phyloP scores from a whole-genome alignment of 495 filamentous ascomycete genomes.

The Xylaria nigripes region DNA sequence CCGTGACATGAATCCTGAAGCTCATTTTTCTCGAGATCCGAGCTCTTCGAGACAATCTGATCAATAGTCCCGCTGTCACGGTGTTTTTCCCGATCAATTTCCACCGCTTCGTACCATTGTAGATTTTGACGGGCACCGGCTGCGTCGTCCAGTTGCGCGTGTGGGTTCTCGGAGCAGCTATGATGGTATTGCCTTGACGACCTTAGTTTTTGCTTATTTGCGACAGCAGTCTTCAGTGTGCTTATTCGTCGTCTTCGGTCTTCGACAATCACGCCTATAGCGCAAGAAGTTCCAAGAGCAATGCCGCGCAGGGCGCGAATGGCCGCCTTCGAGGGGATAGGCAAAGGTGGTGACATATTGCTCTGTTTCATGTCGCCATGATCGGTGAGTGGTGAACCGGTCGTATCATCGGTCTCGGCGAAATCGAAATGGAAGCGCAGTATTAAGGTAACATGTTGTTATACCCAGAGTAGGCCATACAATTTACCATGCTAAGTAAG shows the following conservation, averaged over 20 bases:
- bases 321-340: conserved; percentile 47
- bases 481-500: no score
- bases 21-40: background rate
- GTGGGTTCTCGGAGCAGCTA: conserved; percentile 16
- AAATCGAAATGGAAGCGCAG: background rate
- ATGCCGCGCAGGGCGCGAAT: conserved; percentile 45
- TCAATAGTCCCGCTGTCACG: background rate
- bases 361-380: conserved; percentile 14
- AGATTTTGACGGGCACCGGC: conserved; percentile 14
- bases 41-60: no score
- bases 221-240: conserved; percentile 33
- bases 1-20: background rate
- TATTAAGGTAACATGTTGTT: no score
- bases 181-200: conserved; percentile 33
- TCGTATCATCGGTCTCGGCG: background rate
- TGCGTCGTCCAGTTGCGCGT: conserved; percentile 45
- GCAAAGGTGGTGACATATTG: conserved; percentile 37
- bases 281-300: conserved; percentile 45
- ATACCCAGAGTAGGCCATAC: no score
- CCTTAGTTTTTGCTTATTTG: conserved; percentile 41
- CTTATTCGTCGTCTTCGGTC: conserved; percentile 46
- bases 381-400: background rate
- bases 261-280: conserved; percentile 44
- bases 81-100: background rate
- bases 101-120: conserved; percentile 10